Evolutionary conservation across 2,329 filamentous ascomycete species (phyloP), one percentile per base, ranked within the genome.

Genomic region (Fusarium tupiense): DNA sequence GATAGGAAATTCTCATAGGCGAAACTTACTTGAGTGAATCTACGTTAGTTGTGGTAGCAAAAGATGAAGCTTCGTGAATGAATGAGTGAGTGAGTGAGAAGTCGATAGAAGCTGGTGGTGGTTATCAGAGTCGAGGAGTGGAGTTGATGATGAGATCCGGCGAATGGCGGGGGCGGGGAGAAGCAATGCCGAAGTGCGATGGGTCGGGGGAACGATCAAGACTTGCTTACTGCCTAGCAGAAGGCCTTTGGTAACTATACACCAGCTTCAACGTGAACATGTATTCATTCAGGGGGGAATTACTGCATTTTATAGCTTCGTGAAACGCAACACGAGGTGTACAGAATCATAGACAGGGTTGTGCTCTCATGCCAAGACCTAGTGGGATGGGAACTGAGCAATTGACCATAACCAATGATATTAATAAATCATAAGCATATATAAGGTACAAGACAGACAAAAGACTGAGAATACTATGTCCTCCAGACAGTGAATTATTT

Each of bases 101-200:
- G 41, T 60, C 43, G 53, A 47, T 69, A 57, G 70, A 73, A 74
- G 57, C 52, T 20, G 61, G 56, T 43, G 46, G 63, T 72, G 40
- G 70, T 53, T 71, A 71, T 67, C 58, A 54, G 26, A 29, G 38
- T 60, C 16, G 19, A 67, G 63, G 67, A 47, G 68, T 63, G 58
- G 68, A 68, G 68, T 60, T 57, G 46, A 68, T 67, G 47, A 66
- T 71, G 71, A 68, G 71, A 67, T 71, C n/a, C 38, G 38, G 44
- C 37, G 38, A 56, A 60, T 64, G 71, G 71, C 71, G 71, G 71
- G 56, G 52, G 60, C 67, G 71, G 71, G 62, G 71, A 59, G 47
- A 50, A 71, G 57, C 53, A 52, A 73, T 46, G 71, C 44, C 71
- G 58, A 67, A 57, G 62, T 60, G 71, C 58, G 54, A 73, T 47